Evolutionary conservation across 345 rosid species (phyloP).

Genomic region (Eutrema japonicum): DNA sequence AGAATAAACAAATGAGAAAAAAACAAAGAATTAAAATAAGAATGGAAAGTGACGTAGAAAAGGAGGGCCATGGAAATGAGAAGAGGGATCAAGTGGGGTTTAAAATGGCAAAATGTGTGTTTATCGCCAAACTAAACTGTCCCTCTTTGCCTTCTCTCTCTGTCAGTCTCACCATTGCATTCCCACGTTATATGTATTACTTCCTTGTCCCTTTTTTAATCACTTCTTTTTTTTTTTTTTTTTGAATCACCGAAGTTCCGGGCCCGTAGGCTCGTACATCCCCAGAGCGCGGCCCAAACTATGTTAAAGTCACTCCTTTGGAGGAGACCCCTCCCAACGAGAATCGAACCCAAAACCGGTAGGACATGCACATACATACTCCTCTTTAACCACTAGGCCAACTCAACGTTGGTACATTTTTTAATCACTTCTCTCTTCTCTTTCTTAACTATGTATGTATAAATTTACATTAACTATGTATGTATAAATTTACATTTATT

Average conservation of each 20-base stretch:
- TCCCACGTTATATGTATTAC: constrained; percentile 46
- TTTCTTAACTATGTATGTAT: not conserved
- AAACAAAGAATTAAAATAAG: constrained; percentile 31
- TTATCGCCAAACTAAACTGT: constrained; percentile 45
- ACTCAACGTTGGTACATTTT: not conserved
- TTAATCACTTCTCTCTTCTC: constrained; percentile 21
- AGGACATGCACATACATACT: too few species aligned
- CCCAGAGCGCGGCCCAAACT: too few species aligned
- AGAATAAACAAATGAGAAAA: constrained; percentile 23
- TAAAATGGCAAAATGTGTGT: constrained; percentile 44
- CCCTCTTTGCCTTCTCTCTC: constrained; percentile 44
- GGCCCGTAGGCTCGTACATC: too few species aligned
- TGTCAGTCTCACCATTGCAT: constrained; percentile 47
- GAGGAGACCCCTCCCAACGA: too few species aligned
- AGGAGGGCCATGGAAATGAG: constrained; percentile 34
- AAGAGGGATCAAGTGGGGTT: constrained; percentile 49
- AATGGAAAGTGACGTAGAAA: constrained; percentile 39
- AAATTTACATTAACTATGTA: not conserved
- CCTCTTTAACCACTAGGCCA: too few species aligned
- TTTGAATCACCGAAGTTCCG: too few species aligned
- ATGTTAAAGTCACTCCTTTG: too few species aligned
- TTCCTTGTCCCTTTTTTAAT: constrained; percentile 33
- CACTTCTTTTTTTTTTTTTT: not conserved
- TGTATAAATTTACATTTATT: not conserved
- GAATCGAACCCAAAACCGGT: too few species aligned